These are phyloP conservation scores for Phlebopus sp. DNA, from an alignment of 1,284 basidiomycete species.

Conservation along the genomic window DNA sequence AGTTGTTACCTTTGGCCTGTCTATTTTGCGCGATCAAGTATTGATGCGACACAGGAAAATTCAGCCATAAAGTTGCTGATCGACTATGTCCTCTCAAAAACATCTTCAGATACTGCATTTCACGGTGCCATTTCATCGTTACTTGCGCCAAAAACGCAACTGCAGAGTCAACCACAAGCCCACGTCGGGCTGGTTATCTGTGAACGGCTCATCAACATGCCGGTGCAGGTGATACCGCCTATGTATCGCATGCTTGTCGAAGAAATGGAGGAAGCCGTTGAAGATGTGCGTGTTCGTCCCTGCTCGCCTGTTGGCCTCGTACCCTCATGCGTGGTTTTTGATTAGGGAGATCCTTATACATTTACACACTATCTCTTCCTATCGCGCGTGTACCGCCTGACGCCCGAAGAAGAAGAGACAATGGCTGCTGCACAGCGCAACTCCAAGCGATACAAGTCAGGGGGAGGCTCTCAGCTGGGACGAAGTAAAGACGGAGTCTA, in stretches of 20 bases:
- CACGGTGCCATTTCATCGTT: conserved; percentile 51
- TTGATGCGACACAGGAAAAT: conserved; percentile 48
- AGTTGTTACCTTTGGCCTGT: conserved; percentile 1
- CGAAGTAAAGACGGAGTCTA: conserved; percentile 53
- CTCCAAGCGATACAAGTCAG: conserved; percentile 24
- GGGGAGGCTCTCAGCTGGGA: conserved; percentile 8
- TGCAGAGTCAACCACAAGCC: conserved; percentile 23
- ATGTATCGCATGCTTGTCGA: conserved; percentile 85
- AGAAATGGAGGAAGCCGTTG: conserved; percentile 71
- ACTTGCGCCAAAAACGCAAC: conserved; percentile 35
- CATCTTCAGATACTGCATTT: conserved; percentile 45
- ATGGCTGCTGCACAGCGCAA: conserved; percentile 21
- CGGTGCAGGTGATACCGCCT: conserved; percentile 84
- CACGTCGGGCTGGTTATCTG: conserved; percentile 82
- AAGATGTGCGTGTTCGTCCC: conserved; percentile 47
- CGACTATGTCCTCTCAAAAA: conserved; percentile 64
- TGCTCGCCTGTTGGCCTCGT: background rate
- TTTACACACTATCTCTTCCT: conserved; percentile 75
- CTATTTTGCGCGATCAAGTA: background rate
- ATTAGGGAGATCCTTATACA: conserved; percentile 62
- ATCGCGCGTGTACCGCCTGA: conserved; percentile 70
- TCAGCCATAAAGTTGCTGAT: conserved; percentile 68
- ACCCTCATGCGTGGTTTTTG: background rate
- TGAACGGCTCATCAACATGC: conserved; percentile 90
- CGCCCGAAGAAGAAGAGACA: conserved; percentile 54